phyloP scores from a whole-genome alignment of 306 rosid genomes.

The Phaseolus lunatus region DNA sequence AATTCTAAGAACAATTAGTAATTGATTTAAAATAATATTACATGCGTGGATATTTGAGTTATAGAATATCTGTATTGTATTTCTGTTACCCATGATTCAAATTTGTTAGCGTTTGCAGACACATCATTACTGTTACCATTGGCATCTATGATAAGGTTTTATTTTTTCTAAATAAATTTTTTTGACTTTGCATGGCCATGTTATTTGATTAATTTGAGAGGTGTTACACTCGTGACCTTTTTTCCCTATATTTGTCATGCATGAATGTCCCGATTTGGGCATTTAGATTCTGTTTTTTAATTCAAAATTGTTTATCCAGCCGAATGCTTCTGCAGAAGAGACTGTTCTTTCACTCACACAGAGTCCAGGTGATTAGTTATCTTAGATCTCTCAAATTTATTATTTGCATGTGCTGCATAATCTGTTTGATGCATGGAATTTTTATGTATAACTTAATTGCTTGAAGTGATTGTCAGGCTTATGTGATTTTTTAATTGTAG shows the following conservation, averaged over 20 bases:
- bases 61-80: constrained; percentile 13
- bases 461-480: constrained; percentile 23
- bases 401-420: constrained; percentile 35
- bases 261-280: constrained; percentile 25
- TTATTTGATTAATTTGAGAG: constrained; percentile 29
- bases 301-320: constrained; percentile 57
- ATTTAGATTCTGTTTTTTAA: constrained; percentile 38
- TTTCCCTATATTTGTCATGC: not conserved
- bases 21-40: constrained; percentile 12
- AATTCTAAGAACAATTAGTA: not conserved
- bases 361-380: constrained; percentile 85
- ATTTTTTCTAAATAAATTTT: not conserved
- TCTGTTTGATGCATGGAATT: constrained; percentile 30
- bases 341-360: constrained; percentile 97
- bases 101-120: constrained; percentile 22
- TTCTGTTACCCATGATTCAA: constrained; percentile 35
- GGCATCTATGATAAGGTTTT: constrained; percentile 8
- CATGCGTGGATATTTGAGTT: constrained; percentile 21
- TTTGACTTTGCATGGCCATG: not conserved
- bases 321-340: constrained; percentile 93
- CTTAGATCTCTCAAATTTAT: constrained; percentile 37
- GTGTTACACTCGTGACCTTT: not conserved
- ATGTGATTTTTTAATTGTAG: constrained; percentile 28
- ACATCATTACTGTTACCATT: constrained; percentile 3
- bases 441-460: constrained; percentile 20